Conservation (phyloP, 2,329 filamentous ascomycete genomes). For the Pyrenochaeta sp. region DNA sequence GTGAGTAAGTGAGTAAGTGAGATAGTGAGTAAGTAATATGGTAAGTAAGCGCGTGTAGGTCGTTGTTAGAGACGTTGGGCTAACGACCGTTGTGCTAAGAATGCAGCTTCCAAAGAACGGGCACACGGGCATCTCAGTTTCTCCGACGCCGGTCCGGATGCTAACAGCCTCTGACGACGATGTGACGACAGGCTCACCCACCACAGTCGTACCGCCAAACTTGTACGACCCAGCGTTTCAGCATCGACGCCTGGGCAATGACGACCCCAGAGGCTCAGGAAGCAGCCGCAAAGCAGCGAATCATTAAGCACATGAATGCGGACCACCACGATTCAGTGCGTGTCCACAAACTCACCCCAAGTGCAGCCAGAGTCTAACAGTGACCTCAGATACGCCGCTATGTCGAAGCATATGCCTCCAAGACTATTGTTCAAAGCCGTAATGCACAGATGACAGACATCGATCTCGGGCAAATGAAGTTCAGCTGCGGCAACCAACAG, state of each 20-base stretch:
- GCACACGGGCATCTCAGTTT: slow-evolving; percentile 11
- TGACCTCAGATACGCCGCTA: slow-evolving; percentile 69
- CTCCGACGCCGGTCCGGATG: slow-evolving; percentile 11
- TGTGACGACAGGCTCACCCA: background rate
- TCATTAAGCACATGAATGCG: slow-evolving; percentile 86
- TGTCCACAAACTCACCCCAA: background rate
- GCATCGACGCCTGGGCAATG: slow-evolving; percentile 24
- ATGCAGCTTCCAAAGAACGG: background rate
- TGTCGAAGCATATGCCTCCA: slow-evolving; percentile 73
- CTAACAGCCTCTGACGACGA: slow-evolving; percentile 13
- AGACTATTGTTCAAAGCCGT: slow-evolving; percentile 65
- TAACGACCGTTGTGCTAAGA: slow-evolving; percentile 19
- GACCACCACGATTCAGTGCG: slow-evolving; percentile 75
- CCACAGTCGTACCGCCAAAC: background rate
- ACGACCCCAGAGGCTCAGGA: slow-evolving; percentile 50
- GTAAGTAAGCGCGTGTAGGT: background rate
- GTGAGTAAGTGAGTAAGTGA: no score
- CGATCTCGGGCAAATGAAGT: slow-evolving; percentile 67
- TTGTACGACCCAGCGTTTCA: background rate
- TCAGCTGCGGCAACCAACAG: slow-evolving; percentile 62
- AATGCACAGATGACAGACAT: slow-evolving; percentile 72
- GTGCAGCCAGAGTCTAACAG: slow-evolving; percentile 6
- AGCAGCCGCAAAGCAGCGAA: slow-evolving; percentile 64
- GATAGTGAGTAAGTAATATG: background rate
- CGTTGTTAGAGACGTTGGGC: slow-evolving; percentile 7